A percentile compares a stretch with the other conserved stretches of the same genome.
These are phyloP conservation scores for Wickerhamomyces sp. DNA, from an alignment of 1,139 yeast species.

Conservation along the genomic window DNA sequence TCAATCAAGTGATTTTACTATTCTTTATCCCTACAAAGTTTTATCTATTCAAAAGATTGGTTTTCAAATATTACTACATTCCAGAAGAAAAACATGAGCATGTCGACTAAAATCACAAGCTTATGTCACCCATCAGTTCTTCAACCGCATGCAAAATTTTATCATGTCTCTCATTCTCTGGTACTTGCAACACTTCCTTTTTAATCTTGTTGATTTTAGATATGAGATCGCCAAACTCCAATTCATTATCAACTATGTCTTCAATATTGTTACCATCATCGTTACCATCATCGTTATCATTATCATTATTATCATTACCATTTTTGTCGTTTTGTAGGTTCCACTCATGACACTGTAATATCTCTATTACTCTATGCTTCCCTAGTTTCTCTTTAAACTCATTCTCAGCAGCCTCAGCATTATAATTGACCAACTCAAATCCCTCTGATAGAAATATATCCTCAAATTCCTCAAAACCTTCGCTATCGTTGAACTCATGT, in stretches of 20 bases:
- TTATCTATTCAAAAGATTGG: slow-evolving; percentile 22
- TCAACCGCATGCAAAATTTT: slow-evolving; percentile 25
- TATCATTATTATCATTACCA: neutral
- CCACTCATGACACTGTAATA: slow-evolving; percentile 29
- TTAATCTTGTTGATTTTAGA: slow-evolving; percentile 21
- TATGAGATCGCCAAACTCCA: slow-evolving; percentile 14
- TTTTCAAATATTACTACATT: slow-evolving; percentile 7
- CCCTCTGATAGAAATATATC: slow-evolving; percentile 8
- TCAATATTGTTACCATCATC: slow-evolving; percentile 2
- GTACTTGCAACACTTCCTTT: slow-evolving; percentile 10
- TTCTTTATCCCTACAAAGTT: slow-evolving; percentile 28
- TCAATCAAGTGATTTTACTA: slow-evolving; percentile 24
- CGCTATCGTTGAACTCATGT: neutral
- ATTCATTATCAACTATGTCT: neutral
- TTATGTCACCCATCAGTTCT: slow-evolving; percentile 20
- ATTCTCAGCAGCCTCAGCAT: slow-evolving; percentile 11
- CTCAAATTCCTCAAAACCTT: slow-evolving; percentile 14
- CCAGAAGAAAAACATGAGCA: neutral
- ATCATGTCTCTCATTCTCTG: slow-evolving; percentile 14
- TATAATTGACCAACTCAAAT: slow-evolving; percentile 21
- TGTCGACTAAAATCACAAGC: neutral
- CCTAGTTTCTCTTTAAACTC: slow-evolving; percentile 27
- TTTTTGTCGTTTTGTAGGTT: slow-evolving; percentile 3
- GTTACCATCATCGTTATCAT: neutral
- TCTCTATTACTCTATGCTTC: slow-evolving; percentile 21